These are phyloP conservation scores for Phytophthora palmivora DNA, from an alignment of 352 stramenopile genomes.

Conservation along the genomic window DNA sequence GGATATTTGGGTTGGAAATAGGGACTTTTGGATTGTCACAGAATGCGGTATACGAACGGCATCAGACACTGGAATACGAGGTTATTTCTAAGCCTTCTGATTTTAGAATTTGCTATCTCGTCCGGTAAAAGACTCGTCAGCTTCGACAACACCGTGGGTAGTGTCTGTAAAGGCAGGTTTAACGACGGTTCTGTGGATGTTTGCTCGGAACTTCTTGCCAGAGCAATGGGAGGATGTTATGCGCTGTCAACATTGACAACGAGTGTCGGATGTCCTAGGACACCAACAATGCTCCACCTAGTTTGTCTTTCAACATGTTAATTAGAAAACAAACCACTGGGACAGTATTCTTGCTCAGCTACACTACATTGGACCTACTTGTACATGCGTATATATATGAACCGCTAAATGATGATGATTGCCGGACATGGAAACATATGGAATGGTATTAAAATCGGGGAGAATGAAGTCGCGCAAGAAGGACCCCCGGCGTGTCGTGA, in stretches of 20 bases:
- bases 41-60: not conserved
- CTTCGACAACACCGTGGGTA: conserved; percentile 16
- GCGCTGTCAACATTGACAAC: not conserved
- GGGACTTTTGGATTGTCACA: not conserved
- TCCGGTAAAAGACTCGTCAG: not conserved
- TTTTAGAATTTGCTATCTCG: conserved; percentile 3
- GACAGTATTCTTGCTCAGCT: conserved; percentile 7
- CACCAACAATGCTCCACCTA: not conserved
- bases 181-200: conserved; percentile 14
- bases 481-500: conserved; percentile 1
- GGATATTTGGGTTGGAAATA: not conserved
- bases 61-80: conserved; percentile 4
- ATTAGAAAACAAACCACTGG: conserved; percentile 15
- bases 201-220: conserved; percentile 8
- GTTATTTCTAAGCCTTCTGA: conserved; percentile 6
- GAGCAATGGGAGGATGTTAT: not conserved
- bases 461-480: not conserved
- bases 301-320: conserved; percentile 8
- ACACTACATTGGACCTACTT: not conserved
- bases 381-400: conserved; percentile 15
- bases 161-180: conserved; percentile 4
- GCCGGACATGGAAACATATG: conserved; percentile 7
- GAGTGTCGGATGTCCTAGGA: conserved; percentile 4
- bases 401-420: conserved; percentile 8
- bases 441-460: not conserved